These are phyloP conservation scores for Fusarium nematophilum DNA, from an alignment of 2,329 filamentous ascomycete species.

Conservation along the genomic window DNA sequence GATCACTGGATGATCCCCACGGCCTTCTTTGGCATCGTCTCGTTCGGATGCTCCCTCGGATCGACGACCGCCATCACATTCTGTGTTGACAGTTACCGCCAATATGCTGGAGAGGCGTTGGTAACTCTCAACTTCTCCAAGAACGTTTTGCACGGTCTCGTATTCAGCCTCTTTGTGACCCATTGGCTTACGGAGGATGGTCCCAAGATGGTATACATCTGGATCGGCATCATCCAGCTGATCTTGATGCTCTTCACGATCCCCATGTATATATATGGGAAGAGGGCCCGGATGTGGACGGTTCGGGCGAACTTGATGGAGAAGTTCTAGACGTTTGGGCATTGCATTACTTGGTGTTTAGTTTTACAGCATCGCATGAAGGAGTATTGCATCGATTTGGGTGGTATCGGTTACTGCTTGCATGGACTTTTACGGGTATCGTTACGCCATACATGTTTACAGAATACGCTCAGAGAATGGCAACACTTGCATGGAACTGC, in stretches of 20 bases:
- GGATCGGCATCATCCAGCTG: conserved; percentile 87
- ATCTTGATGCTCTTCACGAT: conserved; percentile 79
- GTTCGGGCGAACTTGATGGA: conserved; percentile 88
- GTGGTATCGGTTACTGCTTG: conserved; percentile 1
- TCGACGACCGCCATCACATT: conserved; percentile 95
- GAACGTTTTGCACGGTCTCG: conserved; percentile 89
- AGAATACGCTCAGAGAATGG: conserved; percentile 10
- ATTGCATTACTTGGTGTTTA: conserved; percentile 23
- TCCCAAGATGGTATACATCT: conserved; percentile 81
- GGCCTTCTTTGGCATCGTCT: conserved; percentile 90
- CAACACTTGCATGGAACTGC: conserved; percentile 2
- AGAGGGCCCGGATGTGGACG: conserved; percentile 94
- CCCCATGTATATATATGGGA: conserved; percentile 95
- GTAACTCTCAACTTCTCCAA: conserved; percentile 96
- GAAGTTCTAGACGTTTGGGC: conserved; percentile 60
- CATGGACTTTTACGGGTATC: conserved; percentile 3
- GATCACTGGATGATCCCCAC: conserved; percentile 93
- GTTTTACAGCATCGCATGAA: conserved; percentile 3
- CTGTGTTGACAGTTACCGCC: conserved; percentile 90
- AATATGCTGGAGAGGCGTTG: conserved; percentile 92
- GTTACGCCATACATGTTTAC: conserved; percentile 7
- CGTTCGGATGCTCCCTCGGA: conserved; percentile 90
- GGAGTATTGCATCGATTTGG: not conserved
- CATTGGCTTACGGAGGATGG: conserved; percentile 83
- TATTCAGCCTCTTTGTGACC: conserved; percentile 90